phyloP scores from a whole-genome alignment of 768 basidiomycete species.

The Amanita pallidorosea region DNA sequence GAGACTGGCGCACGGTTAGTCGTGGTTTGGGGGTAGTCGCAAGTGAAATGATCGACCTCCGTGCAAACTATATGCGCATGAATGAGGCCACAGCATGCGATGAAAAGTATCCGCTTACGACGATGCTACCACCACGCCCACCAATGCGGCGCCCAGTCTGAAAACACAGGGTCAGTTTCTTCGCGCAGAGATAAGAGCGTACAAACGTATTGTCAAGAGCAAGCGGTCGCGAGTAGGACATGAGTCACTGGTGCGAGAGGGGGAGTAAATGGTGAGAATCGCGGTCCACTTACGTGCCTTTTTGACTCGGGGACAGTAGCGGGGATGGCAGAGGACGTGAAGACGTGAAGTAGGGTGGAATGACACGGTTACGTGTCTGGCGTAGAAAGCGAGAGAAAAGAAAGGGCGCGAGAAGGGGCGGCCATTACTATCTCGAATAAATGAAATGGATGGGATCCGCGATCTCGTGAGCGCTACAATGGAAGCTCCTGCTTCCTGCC shows the following conservation, averaged over 20 bases:
- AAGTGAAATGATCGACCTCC: conserved; percentile 26
- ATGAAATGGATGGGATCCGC: conserved; percentile 5
- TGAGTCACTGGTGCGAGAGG: background rate
- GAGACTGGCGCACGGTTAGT: conserved; percentile 27
- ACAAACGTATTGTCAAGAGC: conserved; percentile 25
- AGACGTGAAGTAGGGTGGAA: background rate
- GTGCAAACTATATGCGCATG: conserved; percentile 26
- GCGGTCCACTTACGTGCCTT: background rate
- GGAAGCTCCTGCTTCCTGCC: background rate
- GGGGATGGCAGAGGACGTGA: background rate
- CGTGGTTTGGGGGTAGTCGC: background rate
- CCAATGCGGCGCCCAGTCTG: conserved; percentile 39
- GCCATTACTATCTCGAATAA: conserved; percentile 2
- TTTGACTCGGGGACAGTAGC: conserved; percentile 1
- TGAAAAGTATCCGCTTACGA: conserved; percentile 22
- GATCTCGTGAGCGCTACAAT: background rate
- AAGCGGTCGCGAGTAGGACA: conserved; percentile 9
- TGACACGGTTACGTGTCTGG: conserved; percentile 3
- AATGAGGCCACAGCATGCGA: background rate
- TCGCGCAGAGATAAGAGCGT: background rate
- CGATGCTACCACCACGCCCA: conserved; percentile 39
- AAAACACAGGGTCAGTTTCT: conserved; percentile 1
- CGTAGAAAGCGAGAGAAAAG: background rate
- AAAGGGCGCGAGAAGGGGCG: conserved; percentile 1
- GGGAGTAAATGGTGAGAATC: background rate